These are phyloP conservation scores for Calvatia gigantea DNA, from an alignment of 768 basidiomycete species.

Conservation along the genomic window DNA sequence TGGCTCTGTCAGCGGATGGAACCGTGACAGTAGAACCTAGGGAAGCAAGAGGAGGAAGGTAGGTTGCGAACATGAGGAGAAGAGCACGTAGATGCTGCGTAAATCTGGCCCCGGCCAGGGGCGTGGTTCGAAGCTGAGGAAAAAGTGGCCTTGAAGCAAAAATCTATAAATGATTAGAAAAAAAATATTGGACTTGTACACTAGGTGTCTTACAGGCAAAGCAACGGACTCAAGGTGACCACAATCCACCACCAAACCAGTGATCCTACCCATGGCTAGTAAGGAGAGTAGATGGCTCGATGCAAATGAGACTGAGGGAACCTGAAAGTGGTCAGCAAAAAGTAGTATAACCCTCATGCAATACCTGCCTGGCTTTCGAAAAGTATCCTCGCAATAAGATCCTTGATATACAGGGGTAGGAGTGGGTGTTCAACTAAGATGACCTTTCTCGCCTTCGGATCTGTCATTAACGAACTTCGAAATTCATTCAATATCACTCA, in stretches of 20 bases:
- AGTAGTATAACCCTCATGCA: not conserved
- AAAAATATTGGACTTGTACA: not conserved
- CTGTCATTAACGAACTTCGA: conserved; percentile 82
- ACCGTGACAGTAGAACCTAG: conserved; percentile 62
- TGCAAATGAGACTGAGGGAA: conserved; percentile 92
- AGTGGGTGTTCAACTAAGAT: conserved; percentile 90
- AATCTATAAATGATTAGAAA: conserved; percentile 50
- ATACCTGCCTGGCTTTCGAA: conserved; percentile 86
- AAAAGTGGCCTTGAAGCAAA: conserved; percentile 87
- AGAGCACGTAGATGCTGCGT: conserved; percentile 79
- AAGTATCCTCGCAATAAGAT: conserved; percentile 77
- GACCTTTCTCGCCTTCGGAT: conserved; percentile 93
- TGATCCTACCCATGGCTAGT: conserved; percentile 83
- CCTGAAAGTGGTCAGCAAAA: conserved; percentile 39
- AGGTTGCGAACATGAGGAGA: conserved; percentile 78
- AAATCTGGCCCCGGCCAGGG: conserved; percentile 81
- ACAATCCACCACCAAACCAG: conserved; percentile 90
- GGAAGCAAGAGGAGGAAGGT: conserved; percentile 76
- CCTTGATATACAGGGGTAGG: conserved; percentile 83
- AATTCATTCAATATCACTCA: conserved; percentile 14
- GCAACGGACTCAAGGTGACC: conserved; percentile 89
- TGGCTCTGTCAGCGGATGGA: conserved; percentile 58
- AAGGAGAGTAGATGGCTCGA: conserved; percentile 84
- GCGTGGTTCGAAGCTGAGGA: conserved; percentile 78
- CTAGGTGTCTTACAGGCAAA: conserved; percentile 62